These are phyloP conservation scores for Xanthoparmelia taractica DNA, from an alignment of 495 filamentous ascomycete genomes.

Conservation along the genomic window DNA sequence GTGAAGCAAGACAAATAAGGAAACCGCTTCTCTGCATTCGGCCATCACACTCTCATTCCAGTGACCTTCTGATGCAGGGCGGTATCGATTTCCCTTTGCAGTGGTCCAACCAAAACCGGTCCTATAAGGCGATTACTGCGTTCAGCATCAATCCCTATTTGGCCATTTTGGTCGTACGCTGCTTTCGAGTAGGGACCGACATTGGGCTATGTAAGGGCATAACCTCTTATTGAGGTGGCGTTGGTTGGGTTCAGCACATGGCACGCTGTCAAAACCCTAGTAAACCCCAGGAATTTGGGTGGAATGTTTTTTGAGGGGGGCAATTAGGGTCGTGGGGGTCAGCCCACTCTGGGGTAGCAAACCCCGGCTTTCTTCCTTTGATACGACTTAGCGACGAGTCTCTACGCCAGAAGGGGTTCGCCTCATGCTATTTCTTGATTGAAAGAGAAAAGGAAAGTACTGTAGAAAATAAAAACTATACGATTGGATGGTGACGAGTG, in stretches of 20 bases:
- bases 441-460: not conserved
- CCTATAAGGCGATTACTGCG: not conserved
- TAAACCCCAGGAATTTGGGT: conserved; percentile 2
- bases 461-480: not conserved
- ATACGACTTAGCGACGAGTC: not conserved
- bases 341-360: conserved; percentile 2
- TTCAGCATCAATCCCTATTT: not conserved
- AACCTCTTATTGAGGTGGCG: not conserved
- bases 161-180: not conserved
- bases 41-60: conserved; percentile 5
- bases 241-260: conserved; percentile 1
- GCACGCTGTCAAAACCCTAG: conserved; percentile 3
- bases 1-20: conserved; percentile 4
- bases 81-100: conserved; percentile 1
- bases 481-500: not conserved
- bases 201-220: conserved; percentile 4
- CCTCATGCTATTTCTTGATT: not conserved
- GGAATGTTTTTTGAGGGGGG: not conserved
- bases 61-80: not conserved
- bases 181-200: not conserved
- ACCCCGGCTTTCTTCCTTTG: not conserved
- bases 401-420: not conserved
- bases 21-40: conserved; percentile 5
- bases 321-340: conserved; percentile 6
- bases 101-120: not conserved